These are phyloP conservation scores for Globisporangium parvum DNA, from an alignment of 352 stramenopile genomes.

Conservation along the genomic window DNA sequence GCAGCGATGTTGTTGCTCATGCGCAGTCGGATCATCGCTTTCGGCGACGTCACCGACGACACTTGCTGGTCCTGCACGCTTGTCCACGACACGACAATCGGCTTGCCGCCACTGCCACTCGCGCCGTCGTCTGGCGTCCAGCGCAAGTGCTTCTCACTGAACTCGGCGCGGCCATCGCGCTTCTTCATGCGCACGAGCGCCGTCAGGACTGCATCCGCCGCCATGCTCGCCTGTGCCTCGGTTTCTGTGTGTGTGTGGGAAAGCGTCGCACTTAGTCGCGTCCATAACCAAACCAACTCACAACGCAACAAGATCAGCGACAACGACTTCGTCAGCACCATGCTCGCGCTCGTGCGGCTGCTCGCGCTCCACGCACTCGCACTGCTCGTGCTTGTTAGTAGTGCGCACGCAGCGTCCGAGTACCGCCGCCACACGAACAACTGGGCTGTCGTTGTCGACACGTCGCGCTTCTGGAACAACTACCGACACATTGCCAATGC, in stretches of 20 bases:
- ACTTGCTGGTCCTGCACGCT: conserved; percentile 79
- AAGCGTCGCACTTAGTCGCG: no score
- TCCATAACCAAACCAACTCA: no score
- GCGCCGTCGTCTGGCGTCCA: conserved; percentile 39
- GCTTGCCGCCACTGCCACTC: conserved; percentile 9
- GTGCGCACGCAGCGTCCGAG: conserved; percentile 13
- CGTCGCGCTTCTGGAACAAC: conserved; percentile 97
- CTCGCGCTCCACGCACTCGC: conserved; percentile 15
- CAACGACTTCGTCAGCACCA: neutral
- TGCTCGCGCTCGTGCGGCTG: conserved; percentile 8
- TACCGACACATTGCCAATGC: conserved; percentile 96
- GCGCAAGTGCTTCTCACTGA: conserved; percentile 47
- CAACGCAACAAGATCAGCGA: neutral
- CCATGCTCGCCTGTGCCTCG: neutral
- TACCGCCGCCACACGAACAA: conserved; percentile 83
- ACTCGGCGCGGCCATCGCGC: conserved; percentile 58
- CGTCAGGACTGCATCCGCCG: conserved; percentile 22
- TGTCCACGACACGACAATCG: conserved; percentile 57
- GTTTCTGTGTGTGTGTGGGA: neutral
- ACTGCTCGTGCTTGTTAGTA: conserved; percentile 17
- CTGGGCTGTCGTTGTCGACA: conserved; percentile 87
- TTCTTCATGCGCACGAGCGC: conserved; percentile 76
- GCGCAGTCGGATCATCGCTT: conserved; percentile 79
- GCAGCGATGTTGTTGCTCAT: conserved; percentile 47
- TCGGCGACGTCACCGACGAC: conserved; percentile 62